These are phyloP conservation scores for Penicillium vulpinum DNA, from an alignment of 2,329 filamentous ascomycete genomes.

Conservation along the genomic window DNA sequence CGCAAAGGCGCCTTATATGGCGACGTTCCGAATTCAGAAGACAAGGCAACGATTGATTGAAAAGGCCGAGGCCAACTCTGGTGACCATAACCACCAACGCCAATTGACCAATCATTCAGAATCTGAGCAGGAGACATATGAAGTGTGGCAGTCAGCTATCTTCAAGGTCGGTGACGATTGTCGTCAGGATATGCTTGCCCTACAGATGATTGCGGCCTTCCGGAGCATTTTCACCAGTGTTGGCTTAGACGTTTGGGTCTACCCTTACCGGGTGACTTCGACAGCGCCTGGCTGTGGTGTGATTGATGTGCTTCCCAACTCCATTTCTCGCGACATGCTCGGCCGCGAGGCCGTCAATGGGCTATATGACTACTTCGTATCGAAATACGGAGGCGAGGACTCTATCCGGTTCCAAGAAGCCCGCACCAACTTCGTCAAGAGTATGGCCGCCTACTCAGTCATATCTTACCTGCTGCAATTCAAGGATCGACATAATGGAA, in stretches of 20 bases:
- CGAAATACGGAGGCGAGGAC: constrained; percentile 95
- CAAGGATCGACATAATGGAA: constrained; percentile 98
- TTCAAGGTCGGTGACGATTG: constrained; percentile 99
- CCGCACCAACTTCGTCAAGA: constrained; percentile 96
- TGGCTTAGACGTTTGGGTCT: constrained; percentile 94
- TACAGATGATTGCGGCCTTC: constrained; percentile 98
- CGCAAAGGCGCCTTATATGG: constrained; percentile 98
- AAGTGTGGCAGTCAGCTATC: constrained; percentile 99
- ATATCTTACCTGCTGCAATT: constrained; percentile 97
- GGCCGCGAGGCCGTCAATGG: constrained; percentile 97
- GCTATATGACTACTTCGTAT: constrained; percentile 96
- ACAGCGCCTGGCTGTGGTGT: constrained; percentile 97
- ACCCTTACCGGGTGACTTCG: constrained; percentile 94
- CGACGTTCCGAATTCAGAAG: constrained; percentile 95
- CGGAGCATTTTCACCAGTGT: constrained; percentile 94
- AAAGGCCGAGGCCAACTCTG: constrained; percentile 24
- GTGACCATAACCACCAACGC: constrained; percentile 29
- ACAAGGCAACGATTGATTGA: constrained; percentile 47
- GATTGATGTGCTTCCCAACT: constrained; percentile 96
- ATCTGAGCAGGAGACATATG: constrained; percentile 62
- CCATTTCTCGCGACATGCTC: constrained; percentile 97
- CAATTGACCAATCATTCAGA: constrained; percentile 22
- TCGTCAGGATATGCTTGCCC: constrained; percentile 89
- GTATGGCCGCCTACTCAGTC: constrained; percentile 97
- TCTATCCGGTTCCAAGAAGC: constrained; percentile 93